These are phyloP conservation scores for Tolypocladium endophyticum DNA, from an alignment of 2,329 filamentous ascomycete species.

Conservation along the genomic window DNA sequence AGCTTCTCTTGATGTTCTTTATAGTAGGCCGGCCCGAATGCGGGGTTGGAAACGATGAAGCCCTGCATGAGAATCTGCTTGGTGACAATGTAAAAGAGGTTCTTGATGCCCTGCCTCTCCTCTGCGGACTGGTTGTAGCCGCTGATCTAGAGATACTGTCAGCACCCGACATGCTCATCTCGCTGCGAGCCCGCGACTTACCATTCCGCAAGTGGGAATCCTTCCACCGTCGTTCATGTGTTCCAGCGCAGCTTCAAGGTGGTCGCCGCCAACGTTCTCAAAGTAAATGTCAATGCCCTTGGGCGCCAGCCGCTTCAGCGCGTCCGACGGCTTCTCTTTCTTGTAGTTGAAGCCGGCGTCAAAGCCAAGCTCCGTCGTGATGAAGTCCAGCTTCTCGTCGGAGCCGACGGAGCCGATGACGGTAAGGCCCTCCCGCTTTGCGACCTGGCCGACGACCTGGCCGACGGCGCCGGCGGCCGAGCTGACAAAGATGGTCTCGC, in stretches of 20 bases:
- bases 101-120: slow-evolving; percentile 56
- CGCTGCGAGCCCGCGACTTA: slow-evolving; percentile 14
- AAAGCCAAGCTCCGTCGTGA: slow-evolving; percentile 38
- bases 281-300: slow-evolving; percentile 63
- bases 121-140: slow-evolving; percentile 55
- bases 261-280: slow-evolving; percentile 43
- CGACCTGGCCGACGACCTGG: slow-evolving; percentile 72
- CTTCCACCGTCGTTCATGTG: slow-evolving; percentile 51
- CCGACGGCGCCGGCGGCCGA: slow-evolving; percentile 75
- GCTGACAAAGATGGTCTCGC: slow-evolving; percentile 72
- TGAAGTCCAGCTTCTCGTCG: slow-evolving; percentile 68
- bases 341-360: slow-evolving; percentile 77
- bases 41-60: slow-evolving; percentile 59
- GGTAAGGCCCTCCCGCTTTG: slow-evolving; percentile 67
- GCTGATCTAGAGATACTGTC: slow-evolving; percentile 40
- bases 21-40: slow-evolving; percentile 55
- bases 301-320: slow-evolving; percentile 60
- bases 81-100: slow-evolving; percentile 51
- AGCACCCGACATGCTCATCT: not conserved
- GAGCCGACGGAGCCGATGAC: slow-evolving; percentile 75
- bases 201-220: slow-evolving; percentile 55
- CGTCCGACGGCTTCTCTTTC: slow-evolving; percentile 60
- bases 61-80: slow-evolving; percentile 65
- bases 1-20: slow-evolving; percentile 68
- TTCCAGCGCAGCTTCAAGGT: slow-evolving; percentile 34